Evolutionary conservation across 2,329 filamentous ascomycete genomes (phyloP).

Genomic region (Microsporum ferrugineum): DNA sequence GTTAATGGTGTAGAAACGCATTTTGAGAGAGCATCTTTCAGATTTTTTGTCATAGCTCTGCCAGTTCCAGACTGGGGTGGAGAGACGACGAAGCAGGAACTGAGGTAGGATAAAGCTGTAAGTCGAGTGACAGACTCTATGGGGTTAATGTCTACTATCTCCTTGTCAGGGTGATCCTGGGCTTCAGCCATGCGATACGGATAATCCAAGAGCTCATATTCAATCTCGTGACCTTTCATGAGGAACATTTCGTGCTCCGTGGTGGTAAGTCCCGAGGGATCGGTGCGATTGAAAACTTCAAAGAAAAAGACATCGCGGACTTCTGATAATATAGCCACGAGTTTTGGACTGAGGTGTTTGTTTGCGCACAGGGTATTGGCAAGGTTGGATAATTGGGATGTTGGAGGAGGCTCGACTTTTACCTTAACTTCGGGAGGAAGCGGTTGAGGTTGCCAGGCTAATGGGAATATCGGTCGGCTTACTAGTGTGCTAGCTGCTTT

Average conservation of each 20-base stretch:
- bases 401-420: constrained; percentile 21
- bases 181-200: constrained; percentile 18
- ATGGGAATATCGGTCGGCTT: constrained; percentile 25
- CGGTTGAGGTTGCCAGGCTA: constrained; percentile 24
- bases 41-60: constrained; percentile 25
- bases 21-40: constrained; percentile 16
- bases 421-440: constrained; percentile 20
- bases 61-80: constrained; percentile 25
- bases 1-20: constrained; percentile 14
- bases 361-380: constrained; percentile 22
- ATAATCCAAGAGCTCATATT: constrained; percentile 31
- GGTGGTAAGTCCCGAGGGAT: constrained; percentile 15
- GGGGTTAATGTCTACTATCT: constrained; percentile 12
- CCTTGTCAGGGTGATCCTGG: neutral
- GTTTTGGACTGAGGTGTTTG: constrained; percentile 19
- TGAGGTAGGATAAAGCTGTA: constrained; percentile 24
- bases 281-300: constrained; percentile 19
- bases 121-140: constrained; percentile 24
- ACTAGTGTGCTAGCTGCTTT: constrained; percentile 27
- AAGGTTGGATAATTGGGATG: constrained; percentile 19
- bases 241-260: constrained; percentile 26
- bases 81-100: constrained; percentile 24
- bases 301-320: constrained; percentile 26
- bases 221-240: constrained; percentile 25
- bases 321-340: constrained; percentile 20